Evolutionary conservation across 805 yeast species (phyloP), one percentile per base, ranked within the genome.

Genomic region (Candida orba): DNA sequence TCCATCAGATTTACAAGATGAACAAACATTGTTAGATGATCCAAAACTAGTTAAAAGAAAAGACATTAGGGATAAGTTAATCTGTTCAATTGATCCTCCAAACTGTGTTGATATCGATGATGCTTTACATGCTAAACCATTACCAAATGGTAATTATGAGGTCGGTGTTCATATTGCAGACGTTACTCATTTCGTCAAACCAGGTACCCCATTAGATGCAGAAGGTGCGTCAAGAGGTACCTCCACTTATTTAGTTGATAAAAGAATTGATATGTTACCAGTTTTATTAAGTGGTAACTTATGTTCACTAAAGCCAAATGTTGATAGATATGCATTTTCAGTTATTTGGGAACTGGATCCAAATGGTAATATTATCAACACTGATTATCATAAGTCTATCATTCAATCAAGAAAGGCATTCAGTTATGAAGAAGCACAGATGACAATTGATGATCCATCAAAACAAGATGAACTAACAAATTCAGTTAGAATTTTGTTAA

Each of bases 131-230:
- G 98, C 98, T 0, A 69, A 75, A 50, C 60, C 62, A 42, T 72
- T 93, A 40, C 89, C 95, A 2, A 93, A 93, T 62, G 99, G 99
- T 1, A 87, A 91, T 60, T 89, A 77, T 70, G 96, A 93, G 62
- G 95, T 93, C 44, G 99, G 99, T 58, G 99, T 93, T 27, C 99
- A 93, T 60, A 93, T 93, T 68, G 99, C 99, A 9, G 99, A 93
- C 66, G 99, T 93, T 27, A 87, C 98, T 1, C 95, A 93, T 66
- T 93, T 93, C 59, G 99, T 93, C 37, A 88, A 89, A 64, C 83
- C 99, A 0, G 84, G 81, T 49, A 88, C 96, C 4, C 81, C 98
- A 0, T 71, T 93, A 47, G 99, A 93, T 61, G 83, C 78, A 37
- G 99, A 93, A 66, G 99, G 97, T 64, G 95, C 98, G 0, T 75